Base-by-base conservation (phyloP, 148 eudicot species). In the Oxyria digyna region DNA sequence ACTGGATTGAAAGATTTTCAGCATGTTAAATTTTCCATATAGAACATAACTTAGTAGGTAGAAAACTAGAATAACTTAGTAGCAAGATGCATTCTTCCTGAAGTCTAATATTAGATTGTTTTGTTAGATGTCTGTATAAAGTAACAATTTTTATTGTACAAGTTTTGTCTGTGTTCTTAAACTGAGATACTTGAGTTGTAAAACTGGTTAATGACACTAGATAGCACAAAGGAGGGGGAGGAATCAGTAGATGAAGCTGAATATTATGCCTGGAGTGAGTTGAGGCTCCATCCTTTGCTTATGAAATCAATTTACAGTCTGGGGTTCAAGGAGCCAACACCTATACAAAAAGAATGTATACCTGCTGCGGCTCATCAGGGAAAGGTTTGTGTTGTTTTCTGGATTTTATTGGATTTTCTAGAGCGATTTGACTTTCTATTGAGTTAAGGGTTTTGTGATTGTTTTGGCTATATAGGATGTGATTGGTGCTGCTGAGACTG, bases 311-410 rank as follows among this genome's bases (percentile, higher is more conserved):
- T 93, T 79, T 75, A 77, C 80, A 82, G 85, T 79, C 91, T 93
- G 42, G 82, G 86, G 67, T 93, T 93, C 67, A 88, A 83, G 84
- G 91, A 88, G 75, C 98, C 98, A 17, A 89, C 96, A 4, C 98
- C 97, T 8, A 93, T 93, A 79, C 98, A 93, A 75, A 90, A 81
- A 80, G 92, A 88, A 68, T 93, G 98, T 66, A 83, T 93, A 71
- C 96, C 98, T 73, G 87, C 96, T 75, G 98, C 86, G 45, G 98
- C 98, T 72, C 98, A 94, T 81, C 95, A 90, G 81, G 98, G 98
- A 70, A 94, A 94, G 96, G 98, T 86, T 71, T 71, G 81, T 72
- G 38, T 73, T 1, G 9, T 27, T 15, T 59, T 29, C 3, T 29
- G 65, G 65, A 38, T 29, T 24, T 54, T 26, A 1, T 29, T 27